Base-by-base conservation (phyloP, 805 yeast genomes). In the Yamadazyma tumulicola region DNA sequence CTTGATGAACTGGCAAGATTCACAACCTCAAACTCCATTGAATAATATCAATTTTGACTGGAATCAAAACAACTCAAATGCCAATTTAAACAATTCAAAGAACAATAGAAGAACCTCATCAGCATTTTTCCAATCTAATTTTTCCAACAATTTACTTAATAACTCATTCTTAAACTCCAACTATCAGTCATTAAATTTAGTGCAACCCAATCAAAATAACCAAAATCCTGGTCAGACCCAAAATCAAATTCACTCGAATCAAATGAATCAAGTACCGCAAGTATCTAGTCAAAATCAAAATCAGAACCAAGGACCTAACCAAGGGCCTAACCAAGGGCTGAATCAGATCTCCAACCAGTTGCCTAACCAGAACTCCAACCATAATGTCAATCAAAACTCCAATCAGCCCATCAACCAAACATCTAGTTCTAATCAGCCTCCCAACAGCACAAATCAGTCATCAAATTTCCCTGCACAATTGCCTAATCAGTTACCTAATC, bases 91-190 rank as follows among this genome's bases (percentile, higher is more conserved):
- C 26, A 21, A 27, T 21, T 41, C 48, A 10, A 43, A 43, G 29
- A 42, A 41, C 19, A 24, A 33, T 17, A 65, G 79, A 59, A 66
- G 80, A 62, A 71, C 74, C 29, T 64, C 74, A 8, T 71, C 78
- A 21, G 72, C 73, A 11, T 75, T 75, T 49, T 75, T 74, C 59
- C 47, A 45, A 34, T 43, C 50, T 8, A 41, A 35, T 25, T 38
- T 38, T 29, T 41, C 45, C 5, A 44, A 38, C 19, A 44, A 37
- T 37, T 38, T 42, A 33, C 34, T 43, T 31, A 38, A 29, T 21
- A 42, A 44, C 29, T 38, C 43, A 16, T 44, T 44, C 25, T 35
- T 40, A 32, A 39, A 36, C 24, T 25, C 35, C 4, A 36, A 36
- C 22, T 32, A 37, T 10, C 38, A 35, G 23, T 31, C 39, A 10